Conservation (phyloP, 257 asterid genomes). For the Nicotiana paniculata region DNA sequence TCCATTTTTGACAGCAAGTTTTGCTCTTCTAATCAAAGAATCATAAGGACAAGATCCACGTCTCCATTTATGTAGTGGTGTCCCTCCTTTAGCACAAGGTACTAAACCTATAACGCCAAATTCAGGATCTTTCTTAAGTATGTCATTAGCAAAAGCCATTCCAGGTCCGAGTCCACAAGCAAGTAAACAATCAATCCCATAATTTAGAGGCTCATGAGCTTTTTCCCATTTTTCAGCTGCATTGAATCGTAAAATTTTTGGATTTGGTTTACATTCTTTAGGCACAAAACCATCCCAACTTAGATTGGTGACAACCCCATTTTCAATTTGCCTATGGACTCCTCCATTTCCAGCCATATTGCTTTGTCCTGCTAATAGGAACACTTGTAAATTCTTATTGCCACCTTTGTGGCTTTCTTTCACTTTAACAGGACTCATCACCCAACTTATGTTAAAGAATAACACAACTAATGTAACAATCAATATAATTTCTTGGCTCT, state of each 20-base stretch:
- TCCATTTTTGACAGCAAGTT: conserved; percentile 14
- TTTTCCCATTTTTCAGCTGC: conserved; percentile 11
- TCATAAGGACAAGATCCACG: conserved; percentile 1
- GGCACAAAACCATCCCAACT: conserved; percentile 25
- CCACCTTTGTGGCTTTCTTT: background rate
- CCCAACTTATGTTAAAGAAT: background rate
- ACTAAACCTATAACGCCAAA: conserved; percentile 26
- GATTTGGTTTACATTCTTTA: conserved; percentile 9
- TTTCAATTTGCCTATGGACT: background rate
- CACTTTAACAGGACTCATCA: background rate
- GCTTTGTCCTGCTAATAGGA: conserved; percentile 39
- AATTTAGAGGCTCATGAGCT: conserved; percentile 39
- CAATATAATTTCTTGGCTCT: background rate
- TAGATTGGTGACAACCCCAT: background rate
- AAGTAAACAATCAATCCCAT: conserved; percentile 10
- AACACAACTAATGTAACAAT: background rate
- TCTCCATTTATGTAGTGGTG: conserved; percentile 20
- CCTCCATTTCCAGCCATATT: conserved; percentile 40
- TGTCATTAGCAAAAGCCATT: conserved; percentile 30
- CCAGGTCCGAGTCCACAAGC: conserved; percentile 41
- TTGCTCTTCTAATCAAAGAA: conserved; percentile 16
- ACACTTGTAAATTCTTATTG: background rate
- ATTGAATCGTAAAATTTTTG: conserved; percentile 13
- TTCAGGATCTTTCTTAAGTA: conserved; percentile 3
- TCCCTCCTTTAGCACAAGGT: conserved; percentile 42